A percentile compares a stretch with the other conserved stretches of the same genome.
These are phyloP conservation scores for Nemania serpens DNA, from an alignment of 2,329 filamentous ascomycete species.

Conservation along the genomic window DNA sequence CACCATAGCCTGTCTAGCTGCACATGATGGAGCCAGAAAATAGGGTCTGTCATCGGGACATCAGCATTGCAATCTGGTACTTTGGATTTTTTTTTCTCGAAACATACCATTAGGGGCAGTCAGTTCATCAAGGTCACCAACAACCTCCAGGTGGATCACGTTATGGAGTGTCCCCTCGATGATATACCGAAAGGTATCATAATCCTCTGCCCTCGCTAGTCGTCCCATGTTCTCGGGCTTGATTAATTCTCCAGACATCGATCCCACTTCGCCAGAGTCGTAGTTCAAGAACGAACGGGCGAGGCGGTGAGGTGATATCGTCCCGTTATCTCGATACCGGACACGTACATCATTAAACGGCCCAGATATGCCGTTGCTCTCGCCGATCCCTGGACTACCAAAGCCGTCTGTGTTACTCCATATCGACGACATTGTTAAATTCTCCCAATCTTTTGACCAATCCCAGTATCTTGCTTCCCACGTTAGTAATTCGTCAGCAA, in stretches of 20 bases:
- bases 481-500: background rate
- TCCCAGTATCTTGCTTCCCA: slow-evolving; percentile 6
- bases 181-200: slow-evolving; percentile 7
- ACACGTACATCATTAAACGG: slow-evolving; percentile 6
- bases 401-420: slow-evolving; percentile 5
- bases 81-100: background rate
- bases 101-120: slow-evolving; percentile 7
- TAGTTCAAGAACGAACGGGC: slow-evolving; percentile 7
- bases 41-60: background rate
- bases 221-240: slow-evolving; percentile 11
- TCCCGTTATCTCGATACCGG: slow-evolving; percentile 6
- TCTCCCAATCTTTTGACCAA: slow-evolving; percentile 12
- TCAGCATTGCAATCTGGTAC: background rate
- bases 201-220: slow-evolving; percentile 5
- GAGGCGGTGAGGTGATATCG: slow-evolving; percentile 3
- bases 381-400: background rate
- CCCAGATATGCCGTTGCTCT: slow-evolving; percentile 7
- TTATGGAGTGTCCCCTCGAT: slow-evolving; percentile 11
- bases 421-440: slow-evolving; percentile 7
- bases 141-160: slow-evolving; percentile 9
- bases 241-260: slow-evolving; percentile 14
- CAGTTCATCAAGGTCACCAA: slow-evolving; percentile 11
- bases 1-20: slow-evolving; percentile 13
- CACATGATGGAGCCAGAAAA: slow-evolving; percentile 17
- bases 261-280: slow-evolving; percentile 9